Evolutionary conservation across 306 rosid genomes (phyloP).

Genomic region (Begonia masoniana): DNA sequence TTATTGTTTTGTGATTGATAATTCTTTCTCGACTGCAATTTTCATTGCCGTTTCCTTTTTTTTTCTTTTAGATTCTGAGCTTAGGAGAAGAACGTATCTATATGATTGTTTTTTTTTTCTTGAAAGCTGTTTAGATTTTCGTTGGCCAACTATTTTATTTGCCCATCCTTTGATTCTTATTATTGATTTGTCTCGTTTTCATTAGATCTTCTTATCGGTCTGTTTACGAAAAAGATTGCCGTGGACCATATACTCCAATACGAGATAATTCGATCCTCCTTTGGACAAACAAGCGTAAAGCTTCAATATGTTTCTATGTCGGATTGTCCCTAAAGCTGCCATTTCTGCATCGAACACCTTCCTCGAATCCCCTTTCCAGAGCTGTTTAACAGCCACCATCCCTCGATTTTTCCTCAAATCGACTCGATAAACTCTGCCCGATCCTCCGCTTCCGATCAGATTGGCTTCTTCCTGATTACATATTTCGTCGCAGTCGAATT

Average conservation of each 20-base stretch:
- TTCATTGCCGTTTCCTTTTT: too few species aligned
- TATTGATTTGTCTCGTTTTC: too few species aligned
- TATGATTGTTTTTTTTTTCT: too few species aligned
- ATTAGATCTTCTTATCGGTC: too few species aligned
- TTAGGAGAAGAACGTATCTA: too few species aligned
- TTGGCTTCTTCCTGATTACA: slow-evolving; percentile 52
- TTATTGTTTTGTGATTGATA: too few species aligned
- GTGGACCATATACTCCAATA: slow-evolving; percentile 83
- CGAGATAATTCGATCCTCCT: slow-evolving; percentile 59
- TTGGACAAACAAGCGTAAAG: slow-evolving; percentile 75
- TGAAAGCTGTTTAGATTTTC: too few species aligned
- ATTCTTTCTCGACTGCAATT: too few species aligned
- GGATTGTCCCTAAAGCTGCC: slow-evolving; percentile 74
- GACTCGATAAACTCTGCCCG: slow-evolving; percentile 80
- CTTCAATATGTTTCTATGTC: slow-evolving; percentile 77
- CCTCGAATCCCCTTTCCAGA: slow-evolving; percentile 50
- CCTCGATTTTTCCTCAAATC: slow-evolving; percentile 32
- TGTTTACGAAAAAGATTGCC: slow-evolving; percentile 59
- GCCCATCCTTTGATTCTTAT: too few species aligned
- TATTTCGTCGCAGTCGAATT: slow-evolving; percentile 63
- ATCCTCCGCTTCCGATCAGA: slow-evolving; percentile 75
- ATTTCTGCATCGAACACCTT: slow-evolving; percentile 73
- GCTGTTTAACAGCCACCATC: slow-evolving; percentile 70
- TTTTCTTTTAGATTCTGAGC: too few species aligned
- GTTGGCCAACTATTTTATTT: too few species aligned